Percentiles rank a stretch among this genome's conserved stretches.
phyloP scores from a whole-genome alignment of 2,329 filamentous ascomycete species.

The Onygenales sp. region DNA sequence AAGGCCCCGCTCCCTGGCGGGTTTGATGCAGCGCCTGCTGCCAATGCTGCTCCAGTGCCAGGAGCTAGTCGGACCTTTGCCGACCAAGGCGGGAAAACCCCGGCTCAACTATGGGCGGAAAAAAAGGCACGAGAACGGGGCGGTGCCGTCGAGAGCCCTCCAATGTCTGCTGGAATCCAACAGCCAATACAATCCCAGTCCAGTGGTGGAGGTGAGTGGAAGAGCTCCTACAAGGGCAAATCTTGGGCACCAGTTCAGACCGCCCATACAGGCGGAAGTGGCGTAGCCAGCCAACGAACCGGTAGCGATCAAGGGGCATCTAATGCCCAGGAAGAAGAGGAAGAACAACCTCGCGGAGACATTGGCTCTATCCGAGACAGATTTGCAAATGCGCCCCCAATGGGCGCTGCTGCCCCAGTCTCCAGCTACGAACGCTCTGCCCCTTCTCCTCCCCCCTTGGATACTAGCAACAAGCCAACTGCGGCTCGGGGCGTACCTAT shows the following conservation, averaged over 20 bases:
- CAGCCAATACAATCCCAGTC: conserved; percentile 56
- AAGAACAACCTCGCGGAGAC: conserved; percentile 50
- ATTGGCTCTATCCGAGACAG: conserved; percentile 70
- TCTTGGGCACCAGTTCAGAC: conserved; percentile 80
- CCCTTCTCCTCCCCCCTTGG: conserved; percentile 52
- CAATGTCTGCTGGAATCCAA: conserved; percentile 28
- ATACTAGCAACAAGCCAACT: conserved; percentile 59
- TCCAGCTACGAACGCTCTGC: conserved; percentile 28
- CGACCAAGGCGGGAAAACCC: conserved; percentile 89
- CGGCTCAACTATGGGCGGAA: conserved; percentile 94
- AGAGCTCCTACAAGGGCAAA: conserved; percentile 85
- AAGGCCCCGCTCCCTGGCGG: conserved; percentile 73
- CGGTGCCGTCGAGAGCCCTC: conserved; percentile 42
- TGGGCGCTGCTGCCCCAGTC: conserved; percentile 45
- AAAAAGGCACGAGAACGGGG: conserved; percentile 78
- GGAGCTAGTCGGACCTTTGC: conserved; percentile 87
- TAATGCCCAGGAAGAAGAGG: conserved; percentile 11
- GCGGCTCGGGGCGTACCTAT: conserved; percentile 62
- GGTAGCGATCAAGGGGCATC: conserved; percentile 1
- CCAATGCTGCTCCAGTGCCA: conserved; percentile 53
- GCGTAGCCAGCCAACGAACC: conserved; percentile 12
- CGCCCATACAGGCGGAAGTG: conserved; percentile 54
- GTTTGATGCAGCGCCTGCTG: conserved; percentile 52
- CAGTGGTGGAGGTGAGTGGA: conserved; percentile 70
- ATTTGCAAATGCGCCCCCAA: conserved; percentile 65